Conservation (phyloP, 495 filamentous ascomycete species). For the Neurospora tetraspora region DNA sequence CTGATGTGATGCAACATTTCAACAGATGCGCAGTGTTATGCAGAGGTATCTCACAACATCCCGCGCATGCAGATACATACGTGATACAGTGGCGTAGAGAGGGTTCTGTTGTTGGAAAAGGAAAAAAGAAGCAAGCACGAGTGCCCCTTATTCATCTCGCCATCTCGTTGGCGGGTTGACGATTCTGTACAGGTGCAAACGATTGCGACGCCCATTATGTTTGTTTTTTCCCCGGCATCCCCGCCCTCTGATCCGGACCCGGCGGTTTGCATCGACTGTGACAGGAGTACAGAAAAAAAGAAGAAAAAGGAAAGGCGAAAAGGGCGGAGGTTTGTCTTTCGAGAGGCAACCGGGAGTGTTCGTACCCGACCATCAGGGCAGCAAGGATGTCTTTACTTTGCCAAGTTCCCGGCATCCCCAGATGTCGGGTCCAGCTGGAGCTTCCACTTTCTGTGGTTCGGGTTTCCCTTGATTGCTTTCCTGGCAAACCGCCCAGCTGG, state of each 20-base stretch:
- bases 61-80: background rate
- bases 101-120: background rate
- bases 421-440: background rate
- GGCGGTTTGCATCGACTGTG: background rate
- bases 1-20: background rate
- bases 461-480: background rate
- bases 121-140: background rate
- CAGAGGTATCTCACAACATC: background rate
- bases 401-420: background rate
- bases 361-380: background rate
- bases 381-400: background rate
- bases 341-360: background rate
- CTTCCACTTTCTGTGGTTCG: background rate
- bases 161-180: background rate
- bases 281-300: background rate
- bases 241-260: background rate
- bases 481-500: background rate
- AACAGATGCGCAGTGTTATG: background rate
- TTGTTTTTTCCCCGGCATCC: background rate
- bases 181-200: background rate
- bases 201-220: background rate
- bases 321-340: background rate
- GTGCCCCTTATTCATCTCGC: background rate
- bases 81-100: background rate
- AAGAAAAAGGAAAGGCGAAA: background rate